These are phyloP conservation scores for Phallus indusiatus DNA, from an alignment of 768 basidiomycete genomes.

Conservation along the genomic window DNA sequence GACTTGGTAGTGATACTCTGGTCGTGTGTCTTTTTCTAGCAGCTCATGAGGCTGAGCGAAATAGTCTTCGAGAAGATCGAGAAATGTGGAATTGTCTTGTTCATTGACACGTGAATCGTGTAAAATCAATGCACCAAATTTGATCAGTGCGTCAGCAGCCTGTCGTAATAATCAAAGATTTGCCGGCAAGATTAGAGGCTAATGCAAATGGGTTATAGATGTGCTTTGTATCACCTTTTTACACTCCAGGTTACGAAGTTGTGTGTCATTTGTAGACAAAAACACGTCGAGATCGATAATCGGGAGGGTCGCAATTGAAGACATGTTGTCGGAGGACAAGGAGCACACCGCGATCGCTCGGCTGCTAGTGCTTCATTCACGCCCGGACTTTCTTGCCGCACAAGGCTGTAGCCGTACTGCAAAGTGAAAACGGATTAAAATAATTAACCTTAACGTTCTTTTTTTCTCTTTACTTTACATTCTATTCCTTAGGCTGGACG, in stretches of 20 bases:
- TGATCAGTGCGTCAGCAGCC: constrained; percentile 75
- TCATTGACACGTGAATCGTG: constrained; percentile 80
- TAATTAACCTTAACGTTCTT: too few relatives aligned
- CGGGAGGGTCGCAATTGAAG: constrained; percentile 41
- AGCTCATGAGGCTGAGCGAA: constrained; percentile 61
- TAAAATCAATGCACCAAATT: constrained; percentile 79
- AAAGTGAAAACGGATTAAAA: too few relatives aligned
- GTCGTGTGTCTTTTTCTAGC: constrained; percentile 70
- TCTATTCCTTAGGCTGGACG: too few relatives aligned
- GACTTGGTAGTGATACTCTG: constrained; percentile 84
- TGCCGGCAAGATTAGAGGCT: constrained; percentile 3
- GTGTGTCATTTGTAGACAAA: constrained; percentile 40
- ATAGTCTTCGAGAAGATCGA: constrained; percentile 91
- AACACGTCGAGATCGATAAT: constrained; percentile 74
- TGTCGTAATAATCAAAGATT: constrained; percentile 20
- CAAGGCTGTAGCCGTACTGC: too few relatives aligned
- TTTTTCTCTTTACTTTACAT: too few relatives aligned
- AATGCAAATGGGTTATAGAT: background rate
- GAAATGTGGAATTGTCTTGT: constrained; percentile 70
- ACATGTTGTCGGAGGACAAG: background rate
- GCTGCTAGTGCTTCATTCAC: too few relatives aligned
- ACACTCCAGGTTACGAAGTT: constrained; percentile 39
- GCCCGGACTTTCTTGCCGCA: too few relatives aligned
- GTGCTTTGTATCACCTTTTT: constrained; percentile 36
- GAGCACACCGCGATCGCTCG: too few relatives aligned